phyloP scores from a whole-genome alignment of 164 flowering plant species.

The Cinnamomum micranthum region DNA sequence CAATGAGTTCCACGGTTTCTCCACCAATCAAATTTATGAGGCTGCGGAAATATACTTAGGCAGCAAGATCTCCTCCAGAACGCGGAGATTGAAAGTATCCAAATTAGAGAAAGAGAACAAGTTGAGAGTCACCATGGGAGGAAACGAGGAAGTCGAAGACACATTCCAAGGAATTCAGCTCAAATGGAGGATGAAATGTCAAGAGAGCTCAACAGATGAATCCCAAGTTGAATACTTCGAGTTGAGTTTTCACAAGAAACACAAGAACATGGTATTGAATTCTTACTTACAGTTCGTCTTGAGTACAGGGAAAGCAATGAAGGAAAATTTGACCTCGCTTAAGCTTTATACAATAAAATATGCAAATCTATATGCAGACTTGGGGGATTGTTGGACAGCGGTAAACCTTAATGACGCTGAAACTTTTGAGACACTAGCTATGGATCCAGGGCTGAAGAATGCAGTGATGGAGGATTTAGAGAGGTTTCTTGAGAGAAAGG shows the following conservation, averaged over 20 bases:
- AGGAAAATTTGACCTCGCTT: constrained; percentile 23
- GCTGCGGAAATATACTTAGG: constrained; percentile 20
- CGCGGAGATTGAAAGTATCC: constrained; percentile 1
- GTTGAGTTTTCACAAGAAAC: constrained; percentile 4
- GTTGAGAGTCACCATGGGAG: constrained; percentile 8
- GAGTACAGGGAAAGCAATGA: constrained; percentile 15
- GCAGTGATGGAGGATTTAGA: constrained; percentile 50
- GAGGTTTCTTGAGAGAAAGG: constrained; percentile 39
- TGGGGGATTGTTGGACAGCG: constrained; percentile 9
- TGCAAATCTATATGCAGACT: constrained; percentile 7
- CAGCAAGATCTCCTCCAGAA: neutral
- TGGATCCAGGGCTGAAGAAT: constrained; percentile 44
- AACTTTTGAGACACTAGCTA: constrained; percentile 54
- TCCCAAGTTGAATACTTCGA: constrained; percentile 26
- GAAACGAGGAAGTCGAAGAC: constrained; percentile 12
- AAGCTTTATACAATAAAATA: constrained; percentile 25
- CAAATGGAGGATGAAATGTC: constrained; percentile 9
- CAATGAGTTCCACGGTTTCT: constrained; percentile 18
- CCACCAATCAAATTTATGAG: constrained; percentile 14
- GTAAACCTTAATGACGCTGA: constrained; percentile 52
- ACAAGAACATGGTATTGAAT: constrained; percentile 26
- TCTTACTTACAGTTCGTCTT: constrained; percentile 35
- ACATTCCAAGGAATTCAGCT: constrained; percentile 10
- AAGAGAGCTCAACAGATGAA: neutral
- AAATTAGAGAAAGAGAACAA: constrained; percentile 9